Evolutionary conservation across 805 yeast genomes (phyloP), one percentile per base, ranked within the genome.

Genomic region (Cyberlindnera mississippiensis): DNA sequence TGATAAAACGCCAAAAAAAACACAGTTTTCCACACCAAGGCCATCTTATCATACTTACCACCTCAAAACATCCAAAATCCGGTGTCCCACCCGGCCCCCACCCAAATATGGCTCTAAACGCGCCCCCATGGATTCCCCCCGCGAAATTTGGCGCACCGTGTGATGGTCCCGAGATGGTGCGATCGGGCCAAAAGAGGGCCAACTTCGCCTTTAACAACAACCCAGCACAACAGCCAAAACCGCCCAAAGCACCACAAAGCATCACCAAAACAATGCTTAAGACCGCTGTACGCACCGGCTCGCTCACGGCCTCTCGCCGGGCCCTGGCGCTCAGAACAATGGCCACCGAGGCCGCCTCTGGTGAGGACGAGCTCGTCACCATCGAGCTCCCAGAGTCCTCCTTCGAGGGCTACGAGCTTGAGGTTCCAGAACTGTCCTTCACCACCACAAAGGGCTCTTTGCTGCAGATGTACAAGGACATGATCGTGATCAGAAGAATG

Each of bases 381-480:
- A 76, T 85, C 53, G 75, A 76, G 14, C 75, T 91, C 50, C 95
- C 95, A 48, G 89, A 81, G 40, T 66, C 76, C 42, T 82, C 96
- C 8, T 93, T 88, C 63, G 93, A 86, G 67, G 84, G 88, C 41
- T 93, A 89, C 74, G 72, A 82, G 68, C 64, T 93, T 52, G 84
- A 78, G 32, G 73, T 75, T 18, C 96, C 96, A 40, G 75, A 75
- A 37, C 71, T 85, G 59, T 67, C 72, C 40, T 83, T 85, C 64
- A 82, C 82, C 67, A 84, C 96, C 44, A 81, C 86, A 58, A 89
- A 88, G 76, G 75, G 77, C 38, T 76, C 82, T 42, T 69, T 93
- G 57, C 72, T 93, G 60, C 80, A 89, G 62, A 88, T 93, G 96
- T 93, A 90, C 80, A 85, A 88, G 72, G 96, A 91, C 64, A 90